Percentiles rank a stretch among this genome's conserved stretches.
Evolutionary conservation across 2,329 filamentous ascomycete genomes (phyloP).

Genomic region (Sporothrix euskadiensis): DNA sequence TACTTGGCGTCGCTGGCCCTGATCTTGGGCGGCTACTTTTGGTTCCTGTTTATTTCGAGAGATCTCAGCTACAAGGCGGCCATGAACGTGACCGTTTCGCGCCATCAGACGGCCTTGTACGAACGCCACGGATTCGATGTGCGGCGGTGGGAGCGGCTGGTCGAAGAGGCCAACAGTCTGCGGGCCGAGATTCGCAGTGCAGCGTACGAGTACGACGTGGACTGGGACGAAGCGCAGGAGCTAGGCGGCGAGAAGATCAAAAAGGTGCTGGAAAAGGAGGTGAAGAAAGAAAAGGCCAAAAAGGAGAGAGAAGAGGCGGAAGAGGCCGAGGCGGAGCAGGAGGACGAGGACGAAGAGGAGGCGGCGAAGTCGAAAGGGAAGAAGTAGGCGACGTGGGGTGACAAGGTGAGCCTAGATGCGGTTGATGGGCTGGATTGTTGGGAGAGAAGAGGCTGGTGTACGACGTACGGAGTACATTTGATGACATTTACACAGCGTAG

Average conservation of each 20-base stretch:
- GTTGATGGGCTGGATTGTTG: not conserved
- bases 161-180: slow-evolving; percentile 77
- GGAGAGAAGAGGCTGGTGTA: no score
- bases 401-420: not conserved
- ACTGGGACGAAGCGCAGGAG: slow-evolving; percentile 79
- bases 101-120: slow-evolving; percentile 76
- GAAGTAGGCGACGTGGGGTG: not conserved
- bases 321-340: slow-evolving; percentile 40
- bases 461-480: no score
- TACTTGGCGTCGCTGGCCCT: slow-evolving; percentile 85
- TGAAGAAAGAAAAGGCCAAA: slow-evolving; percentile 40
- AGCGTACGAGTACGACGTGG: slow-evolving; percentile 84
- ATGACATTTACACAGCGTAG: no score
- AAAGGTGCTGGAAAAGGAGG: slow-evolving; percentile 57
- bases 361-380: not conserved
- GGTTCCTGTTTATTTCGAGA: slow-evolving; percentile 90
- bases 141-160: slow-evolving; percentile 71
- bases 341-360: slow-evolving; percentile 29
- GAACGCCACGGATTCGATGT: slow-evolving; percentile 73
- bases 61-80: slow-evolving; percentile 85
- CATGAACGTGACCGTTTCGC: slow-evolving; percentile 81
- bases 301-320: slow-evolving; percentile 46
- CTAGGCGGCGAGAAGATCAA: slow-evolving; percentile 67
- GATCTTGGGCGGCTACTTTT: slow-evolving; percentile 86
- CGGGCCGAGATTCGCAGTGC: slow-evolving; percentile 76